These are phyloP conservation scores for Scedosporium boydii DNA, from an alignment of 2,329 filamentous ascomycete species.

Conservation along the genomic window DNA sequence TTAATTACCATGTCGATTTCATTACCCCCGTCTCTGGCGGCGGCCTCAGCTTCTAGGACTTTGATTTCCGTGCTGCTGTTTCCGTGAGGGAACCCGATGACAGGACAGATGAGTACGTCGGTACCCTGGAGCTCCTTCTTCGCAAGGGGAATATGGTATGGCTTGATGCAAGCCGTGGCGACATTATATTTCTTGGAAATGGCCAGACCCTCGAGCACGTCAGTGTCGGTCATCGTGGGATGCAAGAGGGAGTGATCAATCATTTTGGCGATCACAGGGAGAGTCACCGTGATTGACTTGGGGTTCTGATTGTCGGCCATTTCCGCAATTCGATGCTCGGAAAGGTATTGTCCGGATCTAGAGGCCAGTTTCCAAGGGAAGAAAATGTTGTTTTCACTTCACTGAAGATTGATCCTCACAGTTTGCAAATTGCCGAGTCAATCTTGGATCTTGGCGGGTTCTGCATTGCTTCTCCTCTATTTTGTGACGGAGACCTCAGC, in stretches of 20 bases:
- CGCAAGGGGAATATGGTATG: constrained; percentile 42
- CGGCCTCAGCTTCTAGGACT: constrained; percentile 39
- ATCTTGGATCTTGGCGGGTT: too few relatives aligned
- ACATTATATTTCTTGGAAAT: constrained; percentile 37
- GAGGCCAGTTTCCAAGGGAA: too few relatives aligned
- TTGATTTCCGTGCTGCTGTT: constrained; percentile 45
- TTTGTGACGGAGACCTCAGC: too few relatives aligned
- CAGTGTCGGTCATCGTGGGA: constrained; percentile 49
- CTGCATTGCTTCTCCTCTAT: too few relatives aligned
- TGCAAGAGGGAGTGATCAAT: constrained; percentile 57
- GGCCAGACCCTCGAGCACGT: constrained; percentile 38
- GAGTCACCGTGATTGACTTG: constrained; percentile 27
- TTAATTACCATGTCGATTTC: constrained; percentile 57
- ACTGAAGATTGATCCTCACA: too few relatives aligned
- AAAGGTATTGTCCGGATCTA: not conserved
- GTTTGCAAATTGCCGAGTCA: too few relatives aligned
- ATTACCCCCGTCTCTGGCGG: constrained; percentile 34
- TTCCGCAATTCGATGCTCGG: not conserved
- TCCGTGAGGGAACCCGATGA: constrained; percentile 53
- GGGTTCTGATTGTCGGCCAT: constrained; percentile 12
- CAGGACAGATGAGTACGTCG: constrained; percentile 42
- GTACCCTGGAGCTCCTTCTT: constrained; percentile 34
- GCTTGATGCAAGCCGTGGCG: constrained; percentile 49
- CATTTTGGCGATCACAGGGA: constrained; percentile 38
- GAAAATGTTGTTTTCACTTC: too few relatives aligned